These are phyloP conservation scores for Talaromyces proteolyticus DNA, from an alignment of 495 filamentous ascomycete genomes.

Conservation along the genomic window DNA sequence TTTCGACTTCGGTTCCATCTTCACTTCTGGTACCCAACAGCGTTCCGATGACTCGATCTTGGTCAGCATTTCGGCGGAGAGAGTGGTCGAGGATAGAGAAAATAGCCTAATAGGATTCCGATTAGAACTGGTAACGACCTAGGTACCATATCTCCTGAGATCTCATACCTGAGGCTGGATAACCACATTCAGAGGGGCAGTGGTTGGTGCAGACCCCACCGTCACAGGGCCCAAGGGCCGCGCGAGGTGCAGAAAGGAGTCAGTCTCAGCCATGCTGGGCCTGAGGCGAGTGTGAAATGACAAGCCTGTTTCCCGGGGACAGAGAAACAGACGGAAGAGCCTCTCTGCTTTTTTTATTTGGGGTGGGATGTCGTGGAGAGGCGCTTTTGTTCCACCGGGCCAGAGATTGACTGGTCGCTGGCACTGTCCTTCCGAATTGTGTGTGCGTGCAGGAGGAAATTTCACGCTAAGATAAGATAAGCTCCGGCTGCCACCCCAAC, in stretches of 20 bases:
- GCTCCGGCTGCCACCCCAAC: constrained; percentile 11
- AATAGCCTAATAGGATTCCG: constrained; percentile 56
- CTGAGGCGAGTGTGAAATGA: constrained; percentile 3
- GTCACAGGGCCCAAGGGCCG: constrained; percentile 78
- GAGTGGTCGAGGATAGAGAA: constrained; percentile 98
- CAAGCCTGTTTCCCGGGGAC: background rate
- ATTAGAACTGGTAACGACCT: constrained; percentile 1
- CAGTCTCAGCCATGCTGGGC: constrained; percentile 72
- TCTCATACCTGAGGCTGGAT: constrained; percentile 86
- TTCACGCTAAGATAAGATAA: constrained; percentile 55
- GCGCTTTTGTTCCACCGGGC: constrained; percentile 19
- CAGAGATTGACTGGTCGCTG: constrained; percentile 14
- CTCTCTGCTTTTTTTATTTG: constrained; percentile 9
- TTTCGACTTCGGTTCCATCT: constrained; percentile 93
- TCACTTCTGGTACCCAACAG: constrained; percentile 87
- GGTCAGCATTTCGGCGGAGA: constrained; percentile 78
- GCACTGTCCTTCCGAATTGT: constrained; percentile 38
- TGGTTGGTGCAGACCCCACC: constrained; percentile 72
- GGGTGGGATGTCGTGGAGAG: constrained; percentile 4
- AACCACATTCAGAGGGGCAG: constrained; percentile 83
- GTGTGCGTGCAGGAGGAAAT: constrained; percentile 37
- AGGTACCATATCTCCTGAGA: constrained; percentile 1
- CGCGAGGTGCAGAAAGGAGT: constrained; percentile 90
- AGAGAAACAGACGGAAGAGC: constrained; percentile 12
- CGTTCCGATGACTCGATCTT: constrained; percentile 93